A percentile compares a stretch with the other conserved stretches of the same genome.
Conservation (phyloP, 176 grass and related monocot species). For the Lolium rigidum region DNA sequence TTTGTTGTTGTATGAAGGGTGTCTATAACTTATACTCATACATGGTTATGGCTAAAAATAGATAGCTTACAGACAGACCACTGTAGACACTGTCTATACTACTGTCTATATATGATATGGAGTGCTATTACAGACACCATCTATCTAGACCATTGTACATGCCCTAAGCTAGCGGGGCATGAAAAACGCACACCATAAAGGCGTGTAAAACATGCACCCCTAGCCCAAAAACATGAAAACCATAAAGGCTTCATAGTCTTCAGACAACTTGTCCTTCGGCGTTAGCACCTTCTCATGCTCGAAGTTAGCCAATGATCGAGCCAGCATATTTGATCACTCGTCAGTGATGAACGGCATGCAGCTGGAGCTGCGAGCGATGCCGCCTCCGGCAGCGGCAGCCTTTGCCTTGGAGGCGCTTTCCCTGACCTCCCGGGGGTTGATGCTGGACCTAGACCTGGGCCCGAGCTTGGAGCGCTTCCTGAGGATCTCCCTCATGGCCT, state of each 20-base stretch:
- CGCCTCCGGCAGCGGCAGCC: not conserved
- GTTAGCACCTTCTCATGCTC: conserved; percentile 18
- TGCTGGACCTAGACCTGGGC: conserved; percentile 55
- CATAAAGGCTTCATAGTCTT: conserved; percentile 7
- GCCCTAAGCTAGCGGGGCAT: conserved; percentile 31
- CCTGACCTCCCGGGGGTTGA: conserved; percentile 59
- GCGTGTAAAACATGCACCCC: conserved; percentile 34
- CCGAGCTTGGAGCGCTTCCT: conserved; percentile 72
- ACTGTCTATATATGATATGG: no score
- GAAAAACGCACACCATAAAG: conserved; percentile 35
- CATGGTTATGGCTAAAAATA: no score
- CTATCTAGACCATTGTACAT: no score
- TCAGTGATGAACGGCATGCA: conserved; percentile 84
- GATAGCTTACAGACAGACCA: no score
- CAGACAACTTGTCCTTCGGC: not conserved
- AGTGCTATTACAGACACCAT: no score
- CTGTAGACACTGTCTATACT: no score
- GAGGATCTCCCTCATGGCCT: conserved; percentile 90
- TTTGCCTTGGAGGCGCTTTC: not conserved
- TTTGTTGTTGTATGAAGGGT: no score
- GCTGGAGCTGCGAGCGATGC: conserved; percentile 78
- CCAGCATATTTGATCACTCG: conserved; percentile 17
- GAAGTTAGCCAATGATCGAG: not conserved
- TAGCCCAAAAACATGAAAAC: conserved; percentile 33
- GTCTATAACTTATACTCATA: no score